Evolutionary conservation across 2,329 filamentous ascomycete species (phyloP), one percentile per base, ranked within the genome.

Genomic region (Claviceps paspali): DNA sequence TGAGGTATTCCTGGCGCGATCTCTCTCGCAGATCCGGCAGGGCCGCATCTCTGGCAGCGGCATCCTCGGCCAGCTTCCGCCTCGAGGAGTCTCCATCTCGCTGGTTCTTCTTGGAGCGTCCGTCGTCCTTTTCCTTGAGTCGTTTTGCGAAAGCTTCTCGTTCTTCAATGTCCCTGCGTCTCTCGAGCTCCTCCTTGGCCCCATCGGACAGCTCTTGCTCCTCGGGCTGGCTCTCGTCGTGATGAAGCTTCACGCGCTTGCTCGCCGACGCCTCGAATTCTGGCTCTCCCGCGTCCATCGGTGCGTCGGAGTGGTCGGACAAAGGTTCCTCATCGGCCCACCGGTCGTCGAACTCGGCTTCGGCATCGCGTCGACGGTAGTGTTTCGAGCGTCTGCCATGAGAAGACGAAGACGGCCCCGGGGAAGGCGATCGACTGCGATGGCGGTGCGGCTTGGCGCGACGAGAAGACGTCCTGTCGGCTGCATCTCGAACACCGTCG

Each of bases 1-100:
- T 85, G 22, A 98, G 67, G 52, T 98, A 98, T 46, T 91, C 80
- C 52, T 95, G 87, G 42, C 91, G 75, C 3, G 87, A 93, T 23
- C 85, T 74, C 51, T 91, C 68, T 29, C 91, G 73, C 14, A 95
- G 60, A 43, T 92, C 86, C 3, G 79, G 76, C 54, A 94, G 69
- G n/a, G 81, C 81, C 7, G 77, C 76, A 43, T 68, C 68, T 40
- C 80, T 68, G 6, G 79, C 73, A 27, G 71, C 69, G 4, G 77
- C 68, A 53, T 86, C 77, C 7, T 59, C 55, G 2, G 51, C 56
- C 4, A 58, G 46, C 29, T 46, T 53, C 34, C 79, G 64, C 43
- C 77, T 68, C 1, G 71, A 72, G 7, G 73, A 65, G 33, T 63
- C 62, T 35, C 72, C 65, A 64, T 73, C 44, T 55, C 65, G 72